These are phyloP conservation scores for Suhomyces anneliseae DNA, from an alignment of 1,139 yeast species.

Conservation along the genomic window DNA sequence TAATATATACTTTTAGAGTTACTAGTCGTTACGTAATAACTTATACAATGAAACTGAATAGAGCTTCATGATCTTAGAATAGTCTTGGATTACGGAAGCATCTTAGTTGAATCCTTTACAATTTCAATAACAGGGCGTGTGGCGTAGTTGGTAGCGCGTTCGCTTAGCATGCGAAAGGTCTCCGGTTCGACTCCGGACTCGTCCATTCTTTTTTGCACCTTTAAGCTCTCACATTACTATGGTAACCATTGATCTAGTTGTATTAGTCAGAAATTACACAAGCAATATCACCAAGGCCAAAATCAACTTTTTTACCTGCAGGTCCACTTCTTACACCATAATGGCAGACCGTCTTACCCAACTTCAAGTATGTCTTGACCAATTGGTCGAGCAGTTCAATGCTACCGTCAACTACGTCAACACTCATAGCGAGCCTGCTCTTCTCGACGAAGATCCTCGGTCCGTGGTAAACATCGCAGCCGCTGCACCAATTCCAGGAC, in stretches of 20 bases:
- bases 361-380: slow-evolving; percentile 88
- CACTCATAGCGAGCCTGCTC: slow-evolving; percentile 39
- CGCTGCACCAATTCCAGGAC: slow-evolving; percentile 45
- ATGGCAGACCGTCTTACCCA: slow-evolving; percentile 91
- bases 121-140: slow-evolving; percentile 61
- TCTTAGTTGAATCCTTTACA: no score
- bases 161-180: slow-evolving; percentile 90
- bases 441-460: slow-evolving; percentile 39
- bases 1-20: no score
- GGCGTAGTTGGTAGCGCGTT: slow-evolving; percentile 93
- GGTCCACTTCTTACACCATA: not conserved
- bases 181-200: slow-evolving; percentile 88
- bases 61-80: no score
- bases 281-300: not conserved
- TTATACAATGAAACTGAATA: no score
- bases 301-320: not conserved
- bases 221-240: not conserved
- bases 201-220: slow-evolving; percentile 44
- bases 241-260: not conserved
- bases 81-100: no score
- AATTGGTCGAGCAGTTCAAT: slow-evolving; percentile 86
- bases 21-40: no score
- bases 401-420: slow-evolving; percentile 88
- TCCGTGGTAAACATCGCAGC: slow-evolving; percentile 46
- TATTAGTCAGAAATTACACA: not conserved